Percentiles rank a stretch among this genome's conserved stretches.
Conservation (phyloP, 192 early-diverging fungal genomes). For the Obelidium mucronatum region DNA sequence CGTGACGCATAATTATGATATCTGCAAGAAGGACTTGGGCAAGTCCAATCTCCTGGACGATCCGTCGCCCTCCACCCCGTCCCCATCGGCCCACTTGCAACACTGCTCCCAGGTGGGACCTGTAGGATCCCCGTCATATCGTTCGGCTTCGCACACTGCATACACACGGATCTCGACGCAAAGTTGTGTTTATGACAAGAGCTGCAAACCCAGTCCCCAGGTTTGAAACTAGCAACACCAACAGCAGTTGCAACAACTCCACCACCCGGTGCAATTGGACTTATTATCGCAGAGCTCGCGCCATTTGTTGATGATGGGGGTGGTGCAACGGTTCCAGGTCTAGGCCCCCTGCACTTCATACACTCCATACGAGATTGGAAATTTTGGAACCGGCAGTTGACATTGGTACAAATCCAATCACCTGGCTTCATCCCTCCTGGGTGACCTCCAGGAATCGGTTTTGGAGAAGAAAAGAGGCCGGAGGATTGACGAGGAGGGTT, state of each 20-base stretch:
- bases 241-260: neutral
- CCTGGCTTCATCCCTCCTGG: slow-evolving; percentile 51
- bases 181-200: slow-evolving; percentile 75
- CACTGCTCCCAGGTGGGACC: neutral
- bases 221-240: slow-evolving; percentile 32
- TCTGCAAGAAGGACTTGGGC: slow-evolving; percentile 64
- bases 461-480: neutral
- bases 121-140: slow-evolving; percentile 5
- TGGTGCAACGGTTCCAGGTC: too few relatives aligned
- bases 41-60: slow-evolving; percentile 78
- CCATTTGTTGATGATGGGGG: too few relatives aligned
- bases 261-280: slow-evolving; percentile 13
- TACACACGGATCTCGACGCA: slow-evolving; percentile 42
- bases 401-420: slow-evolving; percentile 79
- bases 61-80: slow-evolving; percentile 34
- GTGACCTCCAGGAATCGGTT: neutral
- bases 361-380: slow-evolving; percentile 76
- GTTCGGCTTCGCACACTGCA: slow-evolving; percentile 43
- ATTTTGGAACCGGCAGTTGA: slow-evolving; percentile 74
- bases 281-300: too few relatives aligned
- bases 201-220: slow-evolving; percentile 78
- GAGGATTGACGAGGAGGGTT: slow-evolving; percentile 47
- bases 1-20: slow-evolving; percentile 84
- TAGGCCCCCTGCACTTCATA: slow-evolving; percentile 63
- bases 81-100: neutral